phyloP scores from a whole-genome alignment of 169 alveolate genomes.

The Theileria parva region DNA sequence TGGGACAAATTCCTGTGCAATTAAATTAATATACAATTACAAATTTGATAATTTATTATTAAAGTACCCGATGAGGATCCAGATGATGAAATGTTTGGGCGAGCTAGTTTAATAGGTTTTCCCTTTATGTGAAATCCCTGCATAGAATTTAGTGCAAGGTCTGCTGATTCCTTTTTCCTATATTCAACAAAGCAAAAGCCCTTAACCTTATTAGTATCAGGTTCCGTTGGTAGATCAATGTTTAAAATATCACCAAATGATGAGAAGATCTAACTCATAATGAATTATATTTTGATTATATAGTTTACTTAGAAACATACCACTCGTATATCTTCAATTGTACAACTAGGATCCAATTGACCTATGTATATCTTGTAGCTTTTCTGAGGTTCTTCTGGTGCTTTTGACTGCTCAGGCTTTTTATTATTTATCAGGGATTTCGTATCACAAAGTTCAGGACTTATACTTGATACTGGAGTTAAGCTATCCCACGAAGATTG shows the following conservation, averaged over 20 bases:
- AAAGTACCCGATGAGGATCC: not conserved
- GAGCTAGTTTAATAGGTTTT: slow-evolving; percentile 76
- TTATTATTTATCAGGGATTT: not conserved
- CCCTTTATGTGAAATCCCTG: slow-evolving; percentile 90
- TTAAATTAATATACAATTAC: not conserved
- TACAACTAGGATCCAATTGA: slow-evolving; percentile 16
- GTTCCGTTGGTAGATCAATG: slow-evolving; percentile 89
- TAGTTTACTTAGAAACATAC: not conserved
- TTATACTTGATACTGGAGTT: slow-evolving; percentile 27
- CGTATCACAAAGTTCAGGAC: slow-evolving; percentile 34
- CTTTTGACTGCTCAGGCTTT: not conserved
- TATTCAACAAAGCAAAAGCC: slow-evolving; percentile 89
- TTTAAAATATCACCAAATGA: slow-evolving; percentile 91
- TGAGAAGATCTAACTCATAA: slow-evolving; percentile 73
- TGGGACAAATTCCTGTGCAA: slow-evolving; percentile 10
- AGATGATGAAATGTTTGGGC: slow-evolving; percentile 26
- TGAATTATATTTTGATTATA: not conserved
- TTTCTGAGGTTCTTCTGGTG: not conserved
- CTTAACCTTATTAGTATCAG: slow-evolving; percentile 81
- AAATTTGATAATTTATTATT: too few relatives aligned
- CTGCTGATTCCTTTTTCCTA: slow-evolving; percentile 89
- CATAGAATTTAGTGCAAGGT: slow-evolving; percentile 91
- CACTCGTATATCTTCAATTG: slow-evolving; percentile 14
- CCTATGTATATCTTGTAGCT: slow-evolving; percentile 26
- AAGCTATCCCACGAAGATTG: slow-evolving; percentile 31